Conservation (phyloP, 257 asterid genomes). For the Solanum chmielewskii region DNA sequence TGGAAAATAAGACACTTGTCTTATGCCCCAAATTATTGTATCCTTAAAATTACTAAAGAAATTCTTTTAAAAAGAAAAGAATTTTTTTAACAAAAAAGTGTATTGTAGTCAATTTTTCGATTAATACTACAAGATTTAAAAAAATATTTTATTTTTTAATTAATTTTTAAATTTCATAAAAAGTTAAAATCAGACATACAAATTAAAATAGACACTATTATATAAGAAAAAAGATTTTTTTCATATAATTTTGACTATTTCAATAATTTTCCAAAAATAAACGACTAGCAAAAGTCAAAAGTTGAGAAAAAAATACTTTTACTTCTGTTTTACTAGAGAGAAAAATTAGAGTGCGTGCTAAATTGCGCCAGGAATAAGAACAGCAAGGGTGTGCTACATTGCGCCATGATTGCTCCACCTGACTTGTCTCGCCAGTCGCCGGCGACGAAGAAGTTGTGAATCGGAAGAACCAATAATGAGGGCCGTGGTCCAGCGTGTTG, state of each 20-base stretch:
- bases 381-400: not conserved
- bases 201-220: too few species aligned
- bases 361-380: not conserved
- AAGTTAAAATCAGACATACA: not conserved
- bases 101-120: too few species aligned
- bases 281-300: not conserved
- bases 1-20: too few species aligned
- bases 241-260: not conserved
- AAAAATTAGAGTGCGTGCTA: not conserved
- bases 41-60: too few species aligned
- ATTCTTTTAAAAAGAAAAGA: too few species aligned
- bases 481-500: slow-evolving; percentile 81
- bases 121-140: too few species aligned
- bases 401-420: slow-evolving; percentile 23
- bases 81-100: too few species aligned
- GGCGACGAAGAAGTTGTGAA: not conserved
- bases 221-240: too few species aligned
- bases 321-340: not conserved
- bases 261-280: not conserved
- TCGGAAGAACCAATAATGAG: slow-evolving; percentile 27
- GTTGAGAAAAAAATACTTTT: not conserved
- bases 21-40: too few species aligned
- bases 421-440: not conserved
- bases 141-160: too few species aligned
- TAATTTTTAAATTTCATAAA: too few species aligned